Evolutionary conservation across 2,329 filamentous ascomycete genomes (phyloP).

Genomic region (Cladosporium oxysporum): DNA sequence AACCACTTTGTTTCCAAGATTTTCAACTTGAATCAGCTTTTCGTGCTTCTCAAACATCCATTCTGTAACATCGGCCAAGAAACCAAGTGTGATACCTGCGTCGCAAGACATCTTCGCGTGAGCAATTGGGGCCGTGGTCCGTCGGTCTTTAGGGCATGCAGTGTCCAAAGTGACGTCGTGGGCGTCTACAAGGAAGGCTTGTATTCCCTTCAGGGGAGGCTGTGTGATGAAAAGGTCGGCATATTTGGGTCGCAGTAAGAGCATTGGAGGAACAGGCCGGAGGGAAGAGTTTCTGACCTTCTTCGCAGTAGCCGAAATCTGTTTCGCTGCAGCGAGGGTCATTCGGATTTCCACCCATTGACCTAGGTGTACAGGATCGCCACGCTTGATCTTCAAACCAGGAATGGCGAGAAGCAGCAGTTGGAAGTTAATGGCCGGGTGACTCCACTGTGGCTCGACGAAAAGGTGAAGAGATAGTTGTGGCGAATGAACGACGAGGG

Average conservation of each 20-base stretch:
- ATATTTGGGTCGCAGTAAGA: not conserved
- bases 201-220: conserved; percentile 31
- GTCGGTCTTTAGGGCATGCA: not conserved
- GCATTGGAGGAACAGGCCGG: not conserved
- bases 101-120: conserved; percentile 33
- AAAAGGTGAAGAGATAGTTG: conserved; percentile 31
- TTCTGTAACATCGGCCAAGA: conserved; percentile 27
- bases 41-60: not conserved
- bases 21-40: not conserved
- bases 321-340: conserved; percentile 26
- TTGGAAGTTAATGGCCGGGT: conserved; percentile 26
- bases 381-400: conserved; percentile 28
- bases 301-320: conserved; percentile 2
- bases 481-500: conserved; percentile 26
- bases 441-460: conserved; percentile 26
- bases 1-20: conserved; percentile 1
- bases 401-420: conserved; percentile 28
- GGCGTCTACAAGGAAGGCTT: conserved; percentile 26
- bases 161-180: not conserved
- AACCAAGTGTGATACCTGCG: conserved; percentile 33
- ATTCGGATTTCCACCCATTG: conserved; percentile 31
- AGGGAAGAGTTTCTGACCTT: not conserved
- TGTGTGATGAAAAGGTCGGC: conserved; percentile 29
- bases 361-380: conserved; percentile 28
- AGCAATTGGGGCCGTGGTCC: not conserved